phyloP scores from a whole-genome alignment of 225 moss, liverwort and hornwort genomes.

The Climacium dendroides region DNA sequence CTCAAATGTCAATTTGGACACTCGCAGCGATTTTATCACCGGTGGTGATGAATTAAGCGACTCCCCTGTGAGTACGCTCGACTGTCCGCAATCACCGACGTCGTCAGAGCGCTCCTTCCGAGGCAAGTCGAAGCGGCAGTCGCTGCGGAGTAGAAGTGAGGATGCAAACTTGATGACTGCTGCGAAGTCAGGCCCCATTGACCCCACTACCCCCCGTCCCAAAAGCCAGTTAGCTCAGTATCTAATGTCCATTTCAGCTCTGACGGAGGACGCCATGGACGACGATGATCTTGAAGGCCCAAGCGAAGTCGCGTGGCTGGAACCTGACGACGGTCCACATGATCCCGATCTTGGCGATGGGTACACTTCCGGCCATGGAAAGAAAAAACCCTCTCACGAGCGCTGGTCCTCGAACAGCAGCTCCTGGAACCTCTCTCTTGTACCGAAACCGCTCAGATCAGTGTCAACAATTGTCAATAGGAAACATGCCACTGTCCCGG shows the following conservation, averaged over 20 bases:
- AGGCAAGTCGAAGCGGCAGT: conserved; percentile 5
- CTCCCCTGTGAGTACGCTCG: conserved; percentile 41
- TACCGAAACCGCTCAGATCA: conserved; percentile 30
- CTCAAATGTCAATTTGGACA: not conserved
- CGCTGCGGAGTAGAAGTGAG: conserved; percentile 30
- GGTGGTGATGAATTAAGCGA: conserved; percentile 8
- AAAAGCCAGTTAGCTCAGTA: conserved; percentile 21
- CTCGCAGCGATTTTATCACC: not conserved
- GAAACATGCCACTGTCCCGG: conserved; percentile 12
- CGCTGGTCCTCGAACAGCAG: conserved; percentile 52
- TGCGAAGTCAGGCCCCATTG: not conserved
- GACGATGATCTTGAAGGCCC: conserved; percentile 38
- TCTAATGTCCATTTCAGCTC: conserved; percentile 5
- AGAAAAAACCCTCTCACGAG: conserved; percentile 35
- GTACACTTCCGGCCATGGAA: conserved; percentile 3
- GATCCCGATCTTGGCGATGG: conserved; percentile 11
- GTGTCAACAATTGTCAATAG: conserved; percentile 32
- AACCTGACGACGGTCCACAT: conserved; percentile 16
- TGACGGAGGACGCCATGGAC: conserved; percentile 2
- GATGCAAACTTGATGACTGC: conserved; percentile 7
- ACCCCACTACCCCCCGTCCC: conserved; percentile 1
- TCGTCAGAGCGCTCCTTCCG: conserved; percentile 33
- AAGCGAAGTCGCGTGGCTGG: conserved; percentile 45
- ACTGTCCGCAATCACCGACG: conserved; percentile 26
- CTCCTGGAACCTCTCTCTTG: conserved; percentile 43